Conservation (phyloP, 176 grass and related monocot species). For the Chloris gayana region DNA sequence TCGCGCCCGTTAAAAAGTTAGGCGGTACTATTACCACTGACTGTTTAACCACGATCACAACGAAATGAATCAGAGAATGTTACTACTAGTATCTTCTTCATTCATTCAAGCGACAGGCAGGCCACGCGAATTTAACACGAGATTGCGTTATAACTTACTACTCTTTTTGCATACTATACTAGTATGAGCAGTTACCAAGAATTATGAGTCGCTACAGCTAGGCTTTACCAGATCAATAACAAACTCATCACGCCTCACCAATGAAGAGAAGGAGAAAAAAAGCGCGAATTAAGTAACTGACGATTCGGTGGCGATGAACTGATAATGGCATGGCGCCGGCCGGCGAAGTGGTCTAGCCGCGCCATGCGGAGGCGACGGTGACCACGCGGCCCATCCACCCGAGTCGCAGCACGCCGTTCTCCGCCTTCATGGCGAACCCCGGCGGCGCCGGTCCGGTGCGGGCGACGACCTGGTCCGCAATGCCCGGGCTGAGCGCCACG, state of each 20-base stretch:
- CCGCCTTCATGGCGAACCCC: slow-evolving; percentile 53
- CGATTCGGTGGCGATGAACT: slow-evolving; percentile 31
- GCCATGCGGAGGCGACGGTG: slow-evolving; percentile 81
- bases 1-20: slow-evolving; percentile 35
- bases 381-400: slow-evolving; percentile 73
- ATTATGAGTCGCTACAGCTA: slow-evolving; percentile 59
- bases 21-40: slow-evolving; percentile 14
- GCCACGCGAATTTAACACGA: not conserved
- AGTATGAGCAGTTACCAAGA: slow-evolving; percentile 48
- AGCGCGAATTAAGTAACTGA: slow-evolving; percentile 46
- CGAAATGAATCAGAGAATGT: slow-evolving; percentile 2
- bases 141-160: slow-evolving; percentile 38
- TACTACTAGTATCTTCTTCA: slow-evolving; percentile 1
- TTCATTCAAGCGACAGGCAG: not conserved
- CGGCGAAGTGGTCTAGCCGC: slow-evolving; percentile 40
- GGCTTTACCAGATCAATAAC: slow-evolving; percentile 52
- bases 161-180: slow-evolving; percentile 55
- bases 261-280: slow-evolving; percentile 8
- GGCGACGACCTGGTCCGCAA: slow-evolving; percentile 55
- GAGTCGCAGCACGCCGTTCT: slow-evolving; percentile 71
- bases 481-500: slow-evolving; percentile 40
- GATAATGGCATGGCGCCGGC: slow-evolving; percentile 12
- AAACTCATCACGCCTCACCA: slow-evolving; percentile 50
- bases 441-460: slow-evolving; percentile 12
- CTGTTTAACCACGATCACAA: slow-evolving; percentile 13